Evolutionary conservation across 179 eudicot species (phyloP).

Genomic region (Beta macrorhiza): DNA sequence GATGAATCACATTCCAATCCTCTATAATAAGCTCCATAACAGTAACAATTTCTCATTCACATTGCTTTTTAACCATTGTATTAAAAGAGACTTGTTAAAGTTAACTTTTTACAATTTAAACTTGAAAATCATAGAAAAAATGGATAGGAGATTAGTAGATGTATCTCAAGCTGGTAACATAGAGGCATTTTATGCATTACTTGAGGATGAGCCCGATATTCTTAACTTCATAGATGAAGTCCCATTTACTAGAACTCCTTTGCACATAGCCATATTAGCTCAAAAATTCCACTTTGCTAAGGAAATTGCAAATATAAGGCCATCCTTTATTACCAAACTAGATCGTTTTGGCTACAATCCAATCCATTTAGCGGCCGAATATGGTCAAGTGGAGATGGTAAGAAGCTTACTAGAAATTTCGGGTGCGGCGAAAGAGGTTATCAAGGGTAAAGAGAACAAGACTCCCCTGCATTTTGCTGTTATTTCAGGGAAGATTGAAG

Average conservation of each 20-base stretch:
- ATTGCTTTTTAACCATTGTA: no score
- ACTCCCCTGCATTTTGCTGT: conserved; percentile 18
- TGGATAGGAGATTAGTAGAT: conserved; percentile 20
- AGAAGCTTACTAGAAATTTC: conserved; percentile 1
- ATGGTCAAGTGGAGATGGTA: conserved; percentile 17
- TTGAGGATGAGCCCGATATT: conserved; percentile 17
- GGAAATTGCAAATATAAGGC: conserved; percentile 6
- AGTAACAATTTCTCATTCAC: no score
- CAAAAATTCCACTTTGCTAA: conserved; percentile 8
- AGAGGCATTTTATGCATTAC: conserved; percentile 21
- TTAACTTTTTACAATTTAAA: not conserved
- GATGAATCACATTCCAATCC: not conserved
- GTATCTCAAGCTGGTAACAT: conserved; percentile 22
- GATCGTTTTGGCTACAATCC: conserved; percentile 12
- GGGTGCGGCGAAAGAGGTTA: not conserved
- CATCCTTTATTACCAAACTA: conserved; percentile 12
- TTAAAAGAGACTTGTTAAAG: not conserved
- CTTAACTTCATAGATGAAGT: conserved; percentile 6
- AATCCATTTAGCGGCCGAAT: conserved; percentile 15
- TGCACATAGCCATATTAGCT: conserved; percentile 14
- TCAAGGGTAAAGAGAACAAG: conserved; percentile 8
- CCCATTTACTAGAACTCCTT: conserved; percentile 20
- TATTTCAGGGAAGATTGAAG: conserved; percentile 15
- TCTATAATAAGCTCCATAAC: not conserved
- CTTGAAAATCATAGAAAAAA: not conserved